These are phyloP conservation scores for Filobasidium floriforme DNA, from an alignment of 768 basidiomycete genomes.

Conservation along the genomic window DNA sequence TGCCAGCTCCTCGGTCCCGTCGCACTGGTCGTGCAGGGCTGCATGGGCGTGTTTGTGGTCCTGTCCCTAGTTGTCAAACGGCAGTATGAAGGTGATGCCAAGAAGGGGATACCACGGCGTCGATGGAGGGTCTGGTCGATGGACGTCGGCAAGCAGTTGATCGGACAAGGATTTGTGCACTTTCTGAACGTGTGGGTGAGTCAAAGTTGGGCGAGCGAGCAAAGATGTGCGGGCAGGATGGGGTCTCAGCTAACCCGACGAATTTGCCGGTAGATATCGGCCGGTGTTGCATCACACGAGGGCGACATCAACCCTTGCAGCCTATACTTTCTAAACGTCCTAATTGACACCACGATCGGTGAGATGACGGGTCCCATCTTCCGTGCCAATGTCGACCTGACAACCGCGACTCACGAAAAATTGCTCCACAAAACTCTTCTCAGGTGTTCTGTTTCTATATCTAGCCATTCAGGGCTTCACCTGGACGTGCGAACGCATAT, in stretches of 20 bases:
- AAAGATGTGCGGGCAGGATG: too few species aligned
- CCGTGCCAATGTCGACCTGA: too few species aligned
- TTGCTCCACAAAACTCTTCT: too few species aligned
- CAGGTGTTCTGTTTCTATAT: slow-evolving; percentile 80
- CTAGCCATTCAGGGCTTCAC: slow-evolving; percentile 60
- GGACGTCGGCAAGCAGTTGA: slow-evolving; percentile 84
- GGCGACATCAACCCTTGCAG: slow-evolving; percentile 68
- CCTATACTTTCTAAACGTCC: slow-evolving; percentile 82
- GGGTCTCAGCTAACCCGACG: background rate
- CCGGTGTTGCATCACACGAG: slow-evolving; percentile 61
- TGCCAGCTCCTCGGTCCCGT: slow-evolving; percentile 41
- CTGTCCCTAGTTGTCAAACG: slow-evolving; percentile 79
- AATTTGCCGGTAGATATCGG: slow-evolving; percentile 55
- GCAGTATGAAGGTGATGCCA: slow-evolving; percentile 56
- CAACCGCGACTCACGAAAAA: too few species aligned
- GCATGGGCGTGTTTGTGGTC: slow-evolving; percentile 81
- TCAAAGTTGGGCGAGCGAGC: slow-evolving; percentile 7
- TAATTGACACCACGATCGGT: slow-evolving; percentile 88
- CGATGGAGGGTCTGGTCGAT: slow-evolving; percentile 95
- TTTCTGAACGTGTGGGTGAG: slow-evolving; percentile 36
- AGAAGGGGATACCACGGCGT: slow-evolving; percentile 55
- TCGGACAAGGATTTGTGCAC: slow-evolving; percentile 50
- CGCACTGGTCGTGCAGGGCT: slow-evolving; percentile 37
- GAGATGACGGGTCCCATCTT: too few species aligned
- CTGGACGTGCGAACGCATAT: slow-evolving; percentile 51